Base-by-base conservation (phyloP, 371 early-diverging fungal species). In the Mortierella polycephala region DNA sequence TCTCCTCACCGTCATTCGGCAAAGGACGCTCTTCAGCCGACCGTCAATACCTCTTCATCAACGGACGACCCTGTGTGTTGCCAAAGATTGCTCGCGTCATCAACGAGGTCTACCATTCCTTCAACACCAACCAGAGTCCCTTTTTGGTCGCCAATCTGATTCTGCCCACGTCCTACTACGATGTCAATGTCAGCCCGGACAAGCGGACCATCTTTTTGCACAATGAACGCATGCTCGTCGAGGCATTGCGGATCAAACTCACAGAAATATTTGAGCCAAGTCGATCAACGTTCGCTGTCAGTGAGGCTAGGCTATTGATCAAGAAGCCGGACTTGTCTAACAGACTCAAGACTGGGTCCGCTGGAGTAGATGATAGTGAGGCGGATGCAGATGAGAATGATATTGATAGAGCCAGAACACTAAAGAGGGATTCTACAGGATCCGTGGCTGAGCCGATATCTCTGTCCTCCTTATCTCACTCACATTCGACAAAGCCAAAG, bases 131-230 rank as follows among this genome's bases (percentile, higher is more conserved):
- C 23, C 93, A 94, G 69, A 93, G 91, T 62, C 97, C 98, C 0
- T 86, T 95, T n/a, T 67, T 93, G 37, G 85, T 96, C 23, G 86
- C 92, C n/a, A 85, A 93, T 62, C 65, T 98, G 5, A 65, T 77
- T 12, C 64, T 96, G 55, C 83, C 87, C 1, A 84, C 91, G 8
- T 85, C 81, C 59, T 67, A 70, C 13, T 87, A 86, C 75, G 99
- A 98, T 84, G 95, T 96, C 20, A 98, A 98, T 67, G 89, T 98
- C 37, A 95, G 95, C 16, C 99, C 99, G 7, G 96, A 98, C 76
- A 98, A 98, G 75, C 88, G 98, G 45, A 96, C 94, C 0, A 85
- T 98, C 7, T 84, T 95, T 61, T 64, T 98, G 5, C 93, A 95
- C 57, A 74, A 93, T 53, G 98, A 98, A 60, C 65, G 83, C 0